Base-by-base conservation (phyloP, 148 eudicot species). In the Polygonum maritimum region DNA sequence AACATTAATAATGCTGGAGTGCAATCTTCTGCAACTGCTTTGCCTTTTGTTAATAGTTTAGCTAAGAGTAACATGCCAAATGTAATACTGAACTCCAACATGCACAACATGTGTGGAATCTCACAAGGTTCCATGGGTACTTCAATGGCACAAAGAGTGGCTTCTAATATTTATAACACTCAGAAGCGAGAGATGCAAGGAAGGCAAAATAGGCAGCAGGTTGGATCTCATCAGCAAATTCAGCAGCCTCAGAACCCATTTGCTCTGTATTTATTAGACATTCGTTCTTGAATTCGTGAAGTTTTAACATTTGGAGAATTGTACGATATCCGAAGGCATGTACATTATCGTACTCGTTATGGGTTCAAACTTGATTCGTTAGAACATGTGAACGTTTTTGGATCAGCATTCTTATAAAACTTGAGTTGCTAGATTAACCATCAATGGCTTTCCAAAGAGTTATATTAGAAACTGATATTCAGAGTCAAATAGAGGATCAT, bases 171-270 rank as follows among this genome's bases (percentile, higher is more conserved):
- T 76, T 86, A 84, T 83, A 90, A 85, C 84, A 78, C 86, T 41
- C 96, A 92, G 79, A 89, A 67, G 45, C 92, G 88, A 79, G 92
- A 88, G 80, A 78, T 89, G 81, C 89, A 83, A 75, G 97, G 87
- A 73, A 87, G 96, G 87, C 97, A 89, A 44, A 80, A 49, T 76
- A 49, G 54, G 54, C 95, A 86, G 78, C 89, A 86, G 65, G 84
- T 76, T 79, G 88, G 76, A 75, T 70, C 88, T 48, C 92, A 90
- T 74, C 91, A 85, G 72, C 89, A 82, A 76, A 62, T 9, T 10
- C 69, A 62, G 69, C 92, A 86, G 79, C 48, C 88, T 67, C 96
- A 90, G 78, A 92, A 83, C 82, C 73, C 78, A 83, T 83, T 83
- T 48, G 82, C 80, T 83, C 85, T 82, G 51, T 62, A 77, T 75